Evolutionary conservation across 192 early-diverging fungal genomes (phyloP).

Genomic region (Backusella psychrophila): DNA sequence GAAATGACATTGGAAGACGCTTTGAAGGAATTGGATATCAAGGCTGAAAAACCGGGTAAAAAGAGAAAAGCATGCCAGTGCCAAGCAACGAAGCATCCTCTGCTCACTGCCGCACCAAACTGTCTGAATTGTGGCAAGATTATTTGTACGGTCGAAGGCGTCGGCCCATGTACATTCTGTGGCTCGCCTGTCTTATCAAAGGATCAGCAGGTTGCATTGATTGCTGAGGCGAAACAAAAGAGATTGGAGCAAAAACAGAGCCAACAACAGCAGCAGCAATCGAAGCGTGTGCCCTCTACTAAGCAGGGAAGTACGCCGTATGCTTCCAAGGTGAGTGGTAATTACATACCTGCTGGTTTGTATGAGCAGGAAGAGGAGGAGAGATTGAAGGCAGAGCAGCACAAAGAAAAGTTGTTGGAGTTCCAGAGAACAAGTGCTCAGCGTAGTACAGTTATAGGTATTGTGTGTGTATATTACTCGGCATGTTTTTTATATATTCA

Average conservation of each 20-base stretch:
- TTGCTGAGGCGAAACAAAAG: slow-evolving; percentile 49
- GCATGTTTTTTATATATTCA: not conserved
- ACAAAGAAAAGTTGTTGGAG: slow-evolving; percentile 52
- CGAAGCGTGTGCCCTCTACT: slow-evolving; percentile 13
- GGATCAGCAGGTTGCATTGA: slow-evolving; percentile 50
- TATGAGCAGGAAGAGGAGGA: slow-evolving; percentile 22
- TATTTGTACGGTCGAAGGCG: slow-evolving; percentile 52
- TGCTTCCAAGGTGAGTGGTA: slow-evolving; percentile 45
- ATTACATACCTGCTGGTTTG: slow-evolving; percentile 28
- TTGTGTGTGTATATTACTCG: not conserved
- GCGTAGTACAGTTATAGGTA: slow-evolving; percentile 41
- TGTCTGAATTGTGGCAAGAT: slow-evolving; percentile 61
- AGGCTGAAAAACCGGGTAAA: slow-evolving; percentile 31
- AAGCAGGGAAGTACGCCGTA: slow-evolving; percentile 34
- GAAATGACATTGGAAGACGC: slow-evolving; percentile 48
- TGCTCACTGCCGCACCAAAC: slow-evolving; percentile 53
- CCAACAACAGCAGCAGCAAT: slow-evolving; percentile 31
- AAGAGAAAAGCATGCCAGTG: slow-evolving; percentile 50
- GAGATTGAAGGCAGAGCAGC: slow-evolving; percentile 24
- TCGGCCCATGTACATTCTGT: slow-evolving; percentile 57
- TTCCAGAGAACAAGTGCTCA: slow-evolving; percentile 47
- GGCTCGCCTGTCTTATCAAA: slow-evolving; percentile 47
- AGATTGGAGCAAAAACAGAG: slow-evolving; percentile 37
- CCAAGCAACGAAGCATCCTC: slow-evolving; percentile 52
- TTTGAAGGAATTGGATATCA: slow-evolving; percentile 48